These are phyloP conservation scores for Yueomyces sinensis DNA, from an alignment of 805 yeast genomes.

Conservation along the genomic window DNA sequence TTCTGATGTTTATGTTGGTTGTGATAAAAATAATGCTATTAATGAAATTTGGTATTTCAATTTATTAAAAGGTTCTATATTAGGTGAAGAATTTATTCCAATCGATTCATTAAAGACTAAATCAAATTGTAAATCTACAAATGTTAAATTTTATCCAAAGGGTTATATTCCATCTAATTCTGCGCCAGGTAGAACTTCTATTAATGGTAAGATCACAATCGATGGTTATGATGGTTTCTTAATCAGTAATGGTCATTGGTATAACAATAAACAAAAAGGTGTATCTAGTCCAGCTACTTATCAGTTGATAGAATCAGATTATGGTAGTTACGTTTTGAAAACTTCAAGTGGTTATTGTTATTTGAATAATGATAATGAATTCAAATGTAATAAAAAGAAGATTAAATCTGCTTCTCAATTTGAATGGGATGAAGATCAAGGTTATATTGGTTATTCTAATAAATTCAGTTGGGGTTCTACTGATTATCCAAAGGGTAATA, in stretches of 20 bases:
- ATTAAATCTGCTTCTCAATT: conserved; percentile 43
- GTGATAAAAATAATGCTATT: conserved; percentile 37
- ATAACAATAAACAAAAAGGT: too few relatives aligned
- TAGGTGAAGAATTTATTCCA: conserved; percentile 49
- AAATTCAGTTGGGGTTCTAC: conserved; percentile 45
- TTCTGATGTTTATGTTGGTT: conserved; percentile 44
- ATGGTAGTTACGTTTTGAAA: conserved; percentile 60
- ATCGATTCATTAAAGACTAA: conserved; percentile 39
- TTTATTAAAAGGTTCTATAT: conserved; percentile 57
- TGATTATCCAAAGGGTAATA: conserved; percentile 28
- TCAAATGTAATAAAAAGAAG: conserved; percentile 23
- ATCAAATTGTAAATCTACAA: conserved; percentile 54
- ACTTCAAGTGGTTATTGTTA: conserved; percentile 71
- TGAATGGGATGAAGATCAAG: conserved; percentile 32
- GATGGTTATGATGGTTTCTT: conserved; percentile 37
- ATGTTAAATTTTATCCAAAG: conserved; percentile 67
- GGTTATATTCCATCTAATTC: conserved; percentile 20
- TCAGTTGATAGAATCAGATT: conserved; percentile 39
- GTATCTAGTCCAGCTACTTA: conserved; percentile 88
- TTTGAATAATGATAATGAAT: conserved; percentile 21
- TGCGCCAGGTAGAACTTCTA: conserved; percentile 6
- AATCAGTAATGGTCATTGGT: conserved; percentile 81
- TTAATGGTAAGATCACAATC: conserved; percentile 18
- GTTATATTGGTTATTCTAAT: conserved; percentile 49
- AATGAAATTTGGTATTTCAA: conserved; percentile 64